These are phyloP conservation scores for Rhizopogon vinicolor DNA, from an alignment of 768 basidiomycete genomes.

Conservation along the genomic window DNA sequence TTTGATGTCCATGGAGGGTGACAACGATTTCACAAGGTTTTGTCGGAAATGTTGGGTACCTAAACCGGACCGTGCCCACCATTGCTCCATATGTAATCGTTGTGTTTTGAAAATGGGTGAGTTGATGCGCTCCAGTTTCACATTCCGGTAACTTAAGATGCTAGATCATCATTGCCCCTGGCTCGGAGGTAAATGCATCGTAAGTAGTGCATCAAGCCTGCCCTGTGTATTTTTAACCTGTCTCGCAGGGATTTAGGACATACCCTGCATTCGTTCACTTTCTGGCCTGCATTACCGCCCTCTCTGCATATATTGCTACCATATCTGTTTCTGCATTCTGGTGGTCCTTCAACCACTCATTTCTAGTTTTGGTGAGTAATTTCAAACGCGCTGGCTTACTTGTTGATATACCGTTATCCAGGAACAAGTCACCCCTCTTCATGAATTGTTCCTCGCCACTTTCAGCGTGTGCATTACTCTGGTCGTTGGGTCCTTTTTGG, in stretches of 20 bases:
- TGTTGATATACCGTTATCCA: conserved; percentile 21
- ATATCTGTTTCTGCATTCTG: conserved; percentile 51
- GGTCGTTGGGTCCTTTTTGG: conserved; percentile 70
- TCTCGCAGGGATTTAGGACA: conserved; percentile 68
- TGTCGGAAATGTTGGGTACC: conserved; percentile 77
- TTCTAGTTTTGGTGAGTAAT: conserved; percentile 48
- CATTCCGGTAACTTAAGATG: background rate
- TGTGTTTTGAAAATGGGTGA: conserved; percentile 85
- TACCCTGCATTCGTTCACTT: conserved; percentile 85
- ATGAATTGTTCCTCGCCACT: conserved; percentile 64
- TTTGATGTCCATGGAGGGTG: conserved; percentile 43
- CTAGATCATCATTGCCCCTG: conserved; percentile 87
- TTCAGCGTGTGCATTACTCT: conserved; percentile 54
- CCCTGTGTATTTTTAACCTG: background rate
- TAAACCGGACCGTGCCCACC: conserved; percentile 78
- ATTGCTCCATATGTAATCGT: conserved; percentile 69
- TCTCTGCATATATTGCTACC: conserved; percentile 55
- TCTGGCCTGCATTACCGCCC: conserved; percentile 54
- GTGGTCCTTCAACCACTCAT: conserved; percentile 64
- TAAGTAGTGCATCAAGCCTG: conserved; percentile 30
- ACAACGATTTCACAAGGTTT: conserved; percentile 64
- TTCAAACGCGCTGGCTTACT: background rate
- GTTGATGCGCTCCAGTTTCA: conserved; percentile 16
- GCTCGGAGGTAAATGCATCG: conserved; percentile 74
- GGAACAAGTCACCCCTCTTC: conserved; percentile 64